Percentiles rank a stretch among this genome's conserved stretches.
Conservation (phyloP, 78 protist species). For the Ministeria vibrans region DNA sequence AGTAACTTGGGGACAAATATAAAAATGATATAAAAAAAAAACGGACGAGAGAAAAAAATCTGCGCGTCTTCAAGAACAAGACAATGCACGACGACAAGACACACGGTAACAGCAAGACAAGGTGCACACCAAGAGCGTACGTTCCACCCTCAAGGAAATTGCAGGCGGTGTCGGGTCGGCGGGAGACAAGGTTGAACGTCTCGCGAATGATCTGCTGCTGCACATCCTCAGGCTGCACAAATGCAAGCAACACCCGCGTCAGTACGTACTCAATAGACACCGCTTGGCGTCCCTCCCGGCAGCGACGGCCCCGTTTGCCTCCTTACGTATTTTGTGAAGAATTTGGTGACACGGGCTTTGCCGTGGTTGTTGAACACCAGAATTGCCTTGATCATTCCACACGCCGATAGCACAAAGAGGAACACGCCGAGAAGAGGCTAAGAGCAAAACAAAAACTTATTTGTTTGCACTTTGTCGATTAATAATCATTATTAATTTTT, state of each 20-base stretch:
- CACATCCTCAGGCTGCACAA: constrained; percentile 40
- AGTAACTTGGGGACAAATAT: no score
- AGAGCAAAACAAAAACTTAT: no score
- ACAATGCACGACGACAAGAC: no score
- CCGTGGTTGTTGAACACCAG: constrained; percentile 82
- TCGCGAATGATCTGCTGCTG: constrained; percentile 75
- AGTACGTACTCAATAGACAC: neutral
- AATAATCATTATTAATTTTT: no score
- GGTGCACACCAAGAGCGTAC: neutral
- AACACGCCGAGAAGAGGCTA: no score
- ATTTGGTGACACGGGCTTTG: constrained; percentile 82
- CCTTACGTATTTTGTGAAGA: constrained; percentile 51
- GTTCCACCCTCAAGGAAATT: constrained; percentile 72
- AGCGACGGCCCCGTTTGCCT: neutral
- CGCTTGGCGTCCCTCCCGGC: neutral
- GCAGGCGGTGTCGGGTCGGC: constrained; percentile 77
- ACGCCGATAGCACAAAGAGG: no score
- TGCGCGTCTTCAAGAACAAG: no score
- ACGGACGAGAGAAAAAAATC: no score
- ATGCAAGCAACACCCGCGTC: neutral
- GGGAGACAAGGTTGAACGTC: constrained; percentile 53
- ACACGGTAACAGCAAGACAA: neutral
- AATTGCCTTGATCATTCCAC: constrained; percentile 80
- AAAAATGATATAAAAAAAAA: no score
- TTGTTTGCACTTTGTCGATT: no score